A percentile compares a stretch with the other conserved stretches of the same genome.
phyloP scores from a whole-genome alignment of 2,329 filamentous ascomycete species.

The Hypoxylon sp. region DNA sequence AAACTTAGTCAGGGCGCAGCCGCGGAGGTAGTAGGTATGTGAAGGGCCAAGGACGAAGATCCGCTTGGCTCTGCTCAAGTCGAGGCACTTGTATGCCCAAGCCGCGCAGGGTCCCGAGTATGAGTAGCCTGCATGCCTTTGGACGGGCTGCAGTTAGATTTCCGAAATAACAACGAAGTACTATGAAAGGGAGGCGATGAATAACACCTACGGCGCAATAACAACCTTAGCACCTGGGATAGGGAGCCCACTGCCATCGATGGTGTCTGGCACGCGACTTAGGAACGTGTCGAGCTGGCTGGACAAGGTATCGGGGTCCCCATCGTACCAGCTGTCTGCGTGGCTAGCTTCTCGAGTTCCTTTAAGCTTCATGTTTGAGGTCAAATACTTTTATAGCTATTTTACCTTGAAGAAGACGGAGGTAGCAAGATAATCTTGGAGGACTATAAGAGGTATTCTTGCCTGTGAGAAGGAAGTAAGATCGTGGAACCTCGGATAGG shows the following conservation, averaged over 20 bases:
- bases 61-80: conserved; percentile 84
- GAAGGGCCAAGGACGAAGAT: conserved; percentile 95
- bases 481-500: conserved; percentile 26
- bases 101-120: conserved; percentile 94
- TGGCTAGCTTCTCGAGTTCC: conserved; percentile 72
- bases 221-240: conserved; percentile 82
- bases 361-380: conserved; percentile 47
- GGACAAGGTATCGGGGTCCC: conserved; percentile 69
- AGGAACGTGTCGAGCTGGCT: conserved; percentile 81
- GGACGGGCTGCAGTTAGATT: conserved; percentile 30
- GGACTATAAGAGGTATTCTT: background rate
- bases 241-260: conserved; percentile 73
- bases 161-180: conserved; percentile 16
- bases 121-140: conserved; percentile 90
- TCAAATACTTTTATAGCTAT: background rate
- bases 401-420: conserved; percentile 1
- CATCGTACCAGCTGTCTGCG: conserved; percentile 89
- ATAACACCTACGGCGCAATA: conserved; percentile 84
- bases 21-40: conserved; percentile 84
- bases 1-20: conserved; percentile 81
- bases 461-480: background rate
- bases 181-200: conserved; percentile 11
- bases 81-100: conserved; percentile 92
- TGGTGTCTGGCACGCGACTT: conserved; percentile 73
- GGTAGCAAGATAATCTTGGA: conserved; percentile 17